A percentile compares a stretch with the other conserved stretches of the same genome.
phyloP scores from a whole-genome alignment of 2,329 filamentous ascomycete genomes.

The Calonectria hawksworthii region DNA sequence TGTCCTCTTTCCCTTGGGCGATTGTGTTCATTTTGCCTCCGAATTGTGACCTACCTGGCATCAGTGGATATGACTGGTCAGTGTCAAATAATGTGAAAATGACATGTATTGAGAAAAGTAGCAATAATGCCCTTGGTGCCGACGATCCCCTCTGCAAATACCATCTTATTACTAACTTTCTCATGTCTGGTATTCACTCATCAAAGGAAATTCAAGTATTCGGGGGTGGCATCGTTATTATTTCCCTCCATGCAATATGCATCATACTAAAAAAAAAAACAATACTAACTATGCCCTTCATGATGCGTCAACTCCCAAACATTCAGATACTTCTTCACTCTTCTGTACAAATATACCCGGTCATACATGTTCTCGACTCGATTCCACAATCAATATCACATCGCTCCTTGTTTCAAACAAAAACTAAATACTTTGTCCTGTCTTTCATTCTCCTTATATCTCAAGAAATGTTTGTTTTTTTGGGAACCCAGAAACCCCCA shows the following conservation, averaged over 20 bases:
- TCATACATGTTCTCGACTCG: slow-evolving; percentile 30
- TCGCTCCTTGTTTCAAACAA: slow-evolving; percentile 30
- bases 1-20: background rate
- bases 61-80: background rate
- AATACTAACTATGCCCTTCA: background rate
- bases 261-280: background rate
- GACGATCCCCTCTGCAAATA: slow-evolving; percentile 33
- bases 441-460: slow-evolving; percentile 13
- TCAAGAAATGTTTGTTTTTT: slow-evolving; percentile 22
- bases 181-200: background rate
- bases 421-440: background rate
- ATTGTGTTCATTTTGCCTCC: background rate
- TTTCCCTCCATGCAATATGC: background rate
- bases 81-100: background rate
- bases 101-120: background rate
- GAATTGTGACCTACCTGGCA: background rate
- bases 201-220: background rate
- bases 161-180: no score
- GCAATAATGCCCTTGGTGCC: slow-evolving; percentile 5
- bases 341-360: slow-evolving; percentile 36
- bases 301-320: background rate
- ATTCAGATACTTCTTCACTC: slow-evolving; percentile 21
- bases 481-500: slow-evolving; percentile 28
- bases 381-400: slow-evolving; percentile 24
- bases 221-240: background rate